Percentiles rank a stretch among this genome's conserved stretches.
These are phyloP conservation scores for Tylopilus cervinicoccineus DNA, from an alignment of 768 basidiomycete genomes.

Conservation along the genomic window DNA sequence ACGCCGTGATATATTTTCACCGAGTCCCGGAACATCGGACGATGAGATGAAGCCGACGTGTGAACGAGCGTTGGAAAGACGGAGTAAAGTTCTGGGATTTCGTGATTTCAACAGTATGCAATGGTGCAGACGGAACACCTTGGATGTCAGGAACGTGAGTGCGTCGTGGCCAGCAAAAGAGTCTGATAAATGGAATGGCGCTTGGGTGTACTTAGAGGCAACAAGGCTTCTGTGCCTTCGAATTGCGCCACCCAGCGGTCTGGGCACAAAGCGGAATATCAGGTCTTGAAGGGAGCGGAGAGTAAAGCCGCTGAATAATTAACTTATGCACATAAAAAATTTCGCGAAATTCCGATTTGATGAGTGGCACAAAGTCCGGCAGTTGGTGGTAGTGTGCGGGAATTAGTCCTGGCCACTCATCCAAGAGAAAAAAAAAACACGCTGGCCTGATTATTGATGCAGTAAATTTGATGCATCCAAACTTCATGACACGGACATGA, in stretches of 20 bases:
- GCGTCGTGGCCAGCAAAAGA: not conserved
- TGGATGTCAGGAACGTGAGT: not conserved
- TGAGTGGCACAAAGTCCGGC: conserved; percentile 6
- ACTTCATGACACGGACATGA: conserved; percentile 26
- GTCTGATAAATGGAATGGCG: not conserved
- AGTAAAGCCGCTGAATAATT: conserved; percentile 11
- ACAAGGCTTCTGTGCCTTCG: conserved; percentile 2
- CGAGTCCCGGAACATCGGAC: conserved; percentile 9
- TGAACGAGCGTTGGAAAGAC: conserved; percentile 14
- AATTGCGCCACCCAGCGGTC: conserved; percentile 1
- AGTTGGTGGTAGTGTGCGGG: conserved; percentile 13
- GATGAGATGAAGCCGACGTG: conserved; percentile 11
- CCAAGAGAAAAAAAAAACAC: conserved; percentile 7
- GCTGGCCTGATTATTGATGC: conserved; percentile 3
- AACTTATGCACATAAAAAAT: conserved; percentile 10
- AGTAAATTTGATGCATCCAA: conserved; percentile 16
- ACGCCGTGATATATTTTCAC: conserved; percentile 17
- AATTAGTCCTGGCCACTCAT: conserved; percentile 15
- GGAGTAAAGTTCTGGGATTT: conserved; percentile 16
- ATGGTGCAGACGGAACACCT: conserved; percentile 4
- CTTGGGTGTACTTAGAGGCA: not conserved
- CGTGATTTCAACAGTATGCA: conserved; percentile 6
- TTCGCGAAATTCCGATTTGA: conserved; percentile 3
- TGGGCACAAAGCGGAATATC: not conserved
- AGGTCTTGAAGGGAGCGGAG: conserved; percentile 1